These are phyloP conservation scores for Ustilago curta DNA, from an alignment of 1,284 basidiomycete species.

Conservation along the genomic window DNA sequence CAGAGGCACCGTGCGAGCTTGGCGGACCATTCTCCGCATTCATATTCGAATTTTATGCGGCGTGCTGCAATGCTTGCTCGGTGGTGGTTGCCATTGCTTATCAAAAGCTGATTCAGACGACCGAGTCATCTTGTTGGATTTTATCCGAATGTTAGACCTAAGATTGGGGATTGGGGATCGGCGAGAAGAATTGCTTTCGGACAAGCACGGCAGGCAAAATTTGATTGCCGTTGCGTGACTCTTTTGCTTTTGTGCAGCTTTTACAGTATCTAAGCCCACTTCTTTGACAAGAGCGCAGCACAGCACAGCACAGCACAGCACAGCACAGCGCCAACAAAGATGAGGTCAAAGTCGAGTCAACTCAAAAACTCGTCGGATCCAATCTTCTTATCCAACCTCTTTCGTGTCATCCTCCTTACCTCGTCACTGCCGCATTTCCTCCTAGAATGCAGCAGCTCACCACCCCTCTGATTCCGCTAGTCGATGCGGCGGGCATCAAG, in stretches of 20 bases:
- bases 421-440: not conserved
- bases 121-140: not conserved
- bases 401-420: not conserved
- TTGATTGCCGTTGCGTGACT: too few species aligned
- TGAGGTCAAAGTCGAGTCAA: slow-evolving; percentile 1
- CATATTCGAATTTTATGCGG: slow-evolving; percentile 1
- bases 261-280: slow-evolving; percentile 11
- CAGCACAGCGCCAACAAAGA: too few species aligned
- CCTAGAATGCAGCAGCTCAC: slow-evolving; percentile 59
- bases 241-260: not conserved
- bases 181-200: too few species aligned
- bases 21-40: not conserved
- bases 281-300: too few species aligned
- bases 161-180: too few species aligned
- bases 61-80: too few species aligned
- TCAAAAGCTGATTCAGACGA: too few species aligned
- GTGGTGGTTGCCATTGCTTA: too few species aligned
- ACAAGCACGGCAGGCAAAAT: too few species aligned
- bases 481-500: slow-evolving; percentile 45
- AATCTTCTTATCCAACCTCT: not conserved
- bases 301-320: too few species aligned
- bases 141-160: not conserved
- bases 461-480: slow-evolving; percentile 52
- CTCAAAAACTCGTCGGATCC: too few species aligned
- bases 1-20: not conserved